Percentiles rank a stretch among this genome's conserved stretches.
Evolutionary conservation across 495 filamentous ascomycete species (phyloP).

Genomic region (Penicillium daleae): DNA sequence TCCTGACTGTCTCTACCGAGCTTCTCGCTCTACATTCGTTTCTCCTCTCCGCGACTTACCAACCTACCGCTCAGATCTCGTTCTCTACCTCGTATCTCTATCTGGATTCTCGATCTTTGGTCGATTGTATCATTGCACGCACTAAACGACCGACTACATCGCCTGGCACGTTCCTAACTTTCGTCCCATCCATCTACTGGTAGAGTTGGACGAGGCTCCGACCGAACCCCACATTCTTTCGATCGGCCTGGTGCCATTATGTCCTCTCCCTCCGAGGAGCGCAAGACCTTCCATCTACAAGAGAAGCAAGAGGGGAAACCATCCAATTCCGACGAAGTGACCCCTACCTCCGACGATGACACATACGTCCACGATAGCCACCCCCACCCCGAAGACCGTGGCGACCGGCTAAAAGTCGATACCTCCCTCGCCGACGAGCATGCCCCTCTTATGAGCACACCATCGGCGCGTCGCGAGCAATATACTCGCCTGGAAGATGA

Average conservation of each 20-base stretch:
- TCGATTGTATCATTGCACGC: not conserved
- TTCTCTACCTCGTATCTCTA: not conserved
- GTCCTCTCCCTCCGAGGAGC: constrained; percentile 57
- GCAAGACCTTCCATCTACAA: constrained; percentile 27
- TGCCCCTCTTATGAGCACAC: constrained; percentile 39
- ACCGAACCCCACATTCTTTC: constrained; percentile 25
- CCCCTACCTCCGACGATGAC: constrained; percentile 43
- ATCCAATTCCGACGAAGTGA: constrained; percentile 28
- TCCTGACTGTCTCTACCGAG: not conserved
- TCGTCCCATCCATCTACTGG: constrained; percentile 10
- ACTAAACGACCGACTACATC: not conserved
- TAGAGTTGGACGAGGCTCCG: constrained; percentile 1
- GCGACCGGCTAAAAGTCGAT: constrained; percentile 40
- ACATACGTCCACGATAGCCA: constrained; percentile 41
- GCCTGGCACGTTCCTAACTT: not conserved
- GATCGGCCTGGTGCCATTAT: constrained; percentile 50
- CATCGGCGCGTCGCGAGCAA: constrained; percentile 64
- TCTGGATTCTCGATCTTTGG: not conserved
- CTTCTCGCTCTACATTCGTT: constrained; percentile 5
- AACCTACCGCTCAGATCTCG: not conserved
- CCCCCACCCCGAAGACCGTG: constrained; percentile 21
- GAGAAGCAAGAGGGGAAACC: constrained; percentile 26
- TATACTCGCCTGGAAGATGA: constrained; percentile 81
- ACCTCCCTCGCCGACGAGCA: constrained; percentile 35
- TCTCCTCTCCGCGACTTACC: not conserved